Evolutionary conservation across 768 basidiomycete species (phyloP), one percentile per base, ranked within the genome.

Genomic region (Peribolospora baueri): DNA sequence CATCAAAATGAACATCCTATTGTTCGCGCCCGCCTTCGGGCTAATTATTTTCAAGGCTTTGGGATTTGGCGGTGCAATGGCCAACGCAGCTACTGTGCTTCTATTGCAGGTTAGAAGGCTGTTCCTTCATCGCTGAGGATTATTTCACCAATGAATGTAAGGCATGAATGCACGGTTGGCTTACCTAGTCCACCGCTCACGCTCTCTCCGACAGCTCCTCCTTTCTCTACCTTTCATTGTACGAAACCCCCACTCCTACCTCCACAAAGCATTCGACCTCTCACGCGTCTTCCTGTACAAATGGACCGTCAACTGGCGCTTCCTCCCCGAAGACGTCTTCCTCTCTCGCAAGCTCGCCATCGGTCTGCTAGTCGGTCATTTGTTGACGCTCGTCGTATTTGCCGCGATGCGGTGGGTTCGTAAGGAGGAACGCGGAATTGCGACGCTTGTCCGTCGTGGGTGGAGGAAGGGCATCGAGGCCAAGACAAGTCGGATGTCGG

Each of bases 251-350:
- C 62, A 69, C 63, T 72, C 76, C 25, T 98, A 98, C 67, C 61
- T 85, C 46, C 70, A 68, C 36, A 74, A 74, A 14, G 82, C 93
- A 2, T 98, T 91, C 65, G 80, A 97, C 64, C 71, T 98, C 55
- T 78, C 78, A 3, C 80, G 93, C 10, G 74, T 79, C 6, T 98
- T 98, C 69, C 68, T 93, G 40, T 93, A 83, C 67, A 79, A 84
- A 65, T 98, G 91, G 91, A 95, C 91, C 0, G 88, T 95, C 55
- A 98, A 97, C 65, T 98, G 93, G 93, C 76, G 87, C 48, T 81
- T 91, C 63, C 59, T 98, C 3, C 70, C 74, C 38, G 83, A 88
- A 65, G 70, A 75, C n/a, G 71, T 70, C 5, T 97, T 95, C 68
- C 68, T 84, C 50, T 80, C 77, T 57, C 65, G 68, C 3, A 65